Base-by-base conservation (phyloP, 1,284 basidiomycete genomes). In the Meripilus lineatus region DNA sequence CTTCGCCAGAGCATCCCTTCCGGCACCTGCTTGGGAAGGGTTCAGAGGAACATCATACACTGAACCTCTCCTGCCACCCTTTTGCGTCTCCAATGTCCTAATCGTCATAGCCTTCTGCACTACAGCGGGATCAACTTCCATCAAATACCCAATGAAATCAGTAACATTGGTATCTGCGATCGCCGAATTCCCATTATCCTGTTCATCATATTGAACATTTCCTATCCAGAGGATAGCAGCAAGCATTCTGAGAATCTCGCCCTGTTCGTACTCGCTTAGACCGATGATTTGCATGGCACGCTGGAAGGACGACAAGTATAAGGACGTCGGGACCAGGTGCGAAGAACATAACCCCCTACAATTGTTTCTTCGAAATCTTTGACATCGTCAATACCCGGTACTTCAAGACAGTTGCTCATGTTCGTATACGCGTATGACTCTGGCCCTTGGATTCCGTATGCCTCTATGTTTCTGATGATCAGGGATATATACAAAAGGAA, bases 11-110 rank as follows among this genome's bases (percentile, higher is more conserved):
- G 96, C 96, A 67, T 99, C 92, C 48, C 94, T 74, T 35, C 91
- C 92, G 1, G 95, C 77, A 4, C 70, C 70, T 2, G 96, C 96
- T 63, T 99, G 96, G 4, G 93, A 77, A 5, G 89, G 87, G 59
- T 99, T 99, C 44, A 96, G 72, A 1, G 96, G 96, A 1, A 98
- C 95, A 57, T 99, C 92, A 63, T 98, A 98, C 13, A 98, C 79
- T 2, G 94, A 97, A 2, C 93, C 95, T 65, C 96, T 69, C 38
- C 93, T 75, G 2, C 96, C 94, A 40, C 93, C 92, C 45, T 89
- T 77, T 57, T 89, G 85, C 0, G 96, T 99, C 71, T 99, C 96
- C 72, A 99, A 79, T 24, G 95, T 80, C 51, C 87, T 83, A 22
- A 77, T 79, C 1, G 92, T 92, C 55, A 99, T 68, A 13, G 82